A percentile compares a stretch with the other conserved stretches of the same genome.
These are phyloP conservation scores for Eremochloa ophiuroides DNA, from an alignment of 176 grass and related monocot genomes.

Conservation along the genomic window DNA sequence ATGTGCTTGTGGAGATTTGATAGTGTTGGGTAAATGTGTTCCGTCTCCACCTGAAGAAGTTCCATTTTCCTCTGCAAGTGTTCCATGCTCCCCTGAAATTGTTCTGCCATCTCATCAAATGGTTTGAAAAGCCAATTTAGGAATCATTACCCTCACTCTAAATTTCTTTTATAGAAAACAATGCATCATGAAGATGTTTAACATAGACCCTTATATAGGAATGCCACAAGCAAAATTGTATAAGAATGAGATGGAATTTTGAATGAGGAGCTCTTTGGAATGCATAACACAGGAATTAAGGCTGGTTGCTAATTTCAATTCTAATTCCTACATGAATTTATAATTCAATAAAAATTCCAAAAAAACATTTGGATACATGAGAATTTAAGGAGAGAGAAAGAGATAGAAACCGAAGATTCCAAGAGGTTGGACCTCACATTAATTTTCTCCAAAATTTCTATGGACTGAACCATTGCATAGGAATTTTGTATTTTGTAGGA, in stretches of 20 bases:
- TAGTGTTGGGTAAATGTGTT: neutral
- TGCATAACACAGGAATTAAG: neutral
- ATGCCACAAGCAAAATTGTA: neutral
- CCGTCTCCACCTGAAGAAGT: neutral
- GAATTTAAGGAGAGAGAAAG: neutral
- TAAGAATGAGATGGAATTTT: neutral
- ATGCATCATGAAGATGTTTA: neutral
- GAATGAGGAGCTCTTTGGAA: neutral
- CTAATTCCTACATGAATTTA: neutral
- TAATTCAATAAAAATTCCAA: neutral
- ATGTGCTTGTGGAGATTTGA: constrained; percentile 20
- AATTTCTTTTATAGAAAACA: neutral
- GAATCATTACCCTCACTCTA: neutral
- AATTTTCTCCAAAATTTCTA: neutral
- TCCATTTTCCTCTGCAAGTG: constrained; percentile 17
- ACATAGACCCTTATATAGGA: neutral
- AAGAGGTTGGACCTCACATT: neutral
- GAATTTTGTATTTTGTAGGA: neutral
- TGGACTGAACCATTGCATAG: neutral
- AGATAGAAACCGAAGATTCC: neutral
- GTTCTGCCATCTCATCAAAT: constrained; percentile 19
- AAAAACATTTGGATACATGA: neutral
- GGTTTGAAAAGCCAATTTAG: neutral
- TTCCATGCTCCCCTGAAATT: constrained; percentile 34
- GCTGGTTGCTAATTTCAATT: neutral